Evolutionary conservation across 2,329 filamentous ascomycete species (phyloP), one percentile per base, ranked within the genome.

Genomic region (Alternaria sp.): DNA sequence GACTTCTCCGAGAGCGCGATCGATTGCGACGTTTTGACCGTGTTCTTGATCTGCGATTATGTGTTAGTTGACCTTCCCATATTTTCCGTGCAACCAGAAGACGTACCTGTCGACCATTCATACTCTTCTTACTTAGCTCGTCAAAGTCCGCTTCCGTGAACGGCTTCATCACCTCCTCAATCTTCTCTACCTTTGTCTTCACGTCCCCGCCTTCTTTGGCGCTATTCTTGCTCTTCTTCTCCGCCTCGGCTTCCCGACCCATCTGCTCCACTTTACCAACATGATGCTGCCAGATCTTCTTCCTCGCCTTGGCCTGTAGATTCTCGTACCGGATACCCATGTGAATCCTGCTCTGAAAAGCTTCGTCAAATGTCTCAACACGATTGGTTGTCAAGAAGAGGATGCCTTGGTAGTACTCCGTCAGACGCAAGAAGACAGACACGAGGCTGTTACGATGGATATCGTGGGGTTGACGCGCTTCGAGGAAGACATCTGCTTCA

Each of bases 331-430:
- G 86, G 9, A 97, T 83, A 0, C 92, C 92, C 69, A 97, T 90
- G 76, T 97, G 92, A 63, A 97, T 96, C 25, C 93, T 88, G 18
- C 46, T 49, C 74, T 95, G 91, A 83, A 97, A 97, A 0, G 93
- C 93, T 63, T 95, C 92, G 70, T 97, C 93, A 71, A 97, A 96
- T 0, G 92, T 94, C 81, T 91, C 87, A 1, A 96, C 92, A 2
- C 93, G 88, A 75, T 97, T 97, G 3, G 93, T 97, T 0, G 93
- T 97, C 27, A 97, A 80, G 81, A 97, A 96, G 5, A 97, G 78
- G 54, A 97, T 96, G 3, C 93, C 93, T 74, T 96, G 92, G 80
- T 96, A 97, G 77, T 97, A 97, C 78, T 97, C 94, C 0, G 97
- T 84, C 58, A 94, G 85, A 0, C 93, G 89, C 3, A 97, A 82